Base-by-base conservation (phyloP, 495 filamentous ascomycete species). In the Aspergillus sclerotioniger region DNA sequence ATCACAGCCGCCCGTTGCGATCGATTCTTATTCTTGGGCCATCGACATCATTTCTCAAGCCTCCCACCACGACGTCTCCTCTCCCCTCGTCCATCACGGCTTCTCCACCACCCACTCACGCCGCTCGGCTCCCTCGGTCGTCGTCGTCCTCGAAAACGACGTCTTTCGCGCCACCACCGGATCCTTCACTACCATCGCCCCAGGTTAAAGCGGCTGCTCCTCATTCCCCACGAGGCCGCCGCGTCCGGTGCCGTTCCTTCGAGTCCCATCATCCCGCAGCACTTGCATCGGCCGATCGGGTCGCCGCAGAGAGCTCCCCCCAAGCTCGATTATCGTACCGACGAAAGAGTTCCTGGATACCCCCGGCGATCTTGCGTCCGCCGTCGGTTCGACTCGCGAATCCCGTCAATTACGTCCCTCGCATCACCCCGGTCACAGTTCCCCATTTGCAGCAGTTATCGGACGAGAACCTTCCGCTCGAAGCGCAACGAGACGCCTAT, bases 401-500 rank as follows among this genome's bases (percentile, higher is more conserved):
- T 62, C 77, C 77, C 1, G 72, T 80, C 69, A 78, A 80, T 57
- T 63, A 80, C 75, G 76, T 78, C 59, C 77, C 77, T 47, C 75
- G 77, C 47, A 71, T 71, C 35, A 77, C 77, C 29, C 72, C 76
- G 4, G 71, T 78, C 31, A 62, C 68, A 5, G 49, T 73, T 50
- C 67, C 62, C 28, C 62, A 56, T 19, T 64, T 61, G 48, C 60
- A 64, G 41, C 69, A 71, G 50, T 50, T 45, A 9, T 74, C 70
- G 2, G 66, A 72, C 73, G 84, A 71, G n/a, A 71, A 65, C 33
- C 70, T 77, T 16, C 67, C 71, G 0, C 67, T 76, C 25, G 64
- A 68, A 17, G 51, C 66, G 28, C 68, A 70, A 25, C 72, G 75
- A 25, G 85, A 84, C 75, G 85, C 85, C 46, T 85, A 83, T 62